Conservation (phyloP, 1,284 basidiomycete species). For the Pseudozyma tsukubaensis region DNA sequence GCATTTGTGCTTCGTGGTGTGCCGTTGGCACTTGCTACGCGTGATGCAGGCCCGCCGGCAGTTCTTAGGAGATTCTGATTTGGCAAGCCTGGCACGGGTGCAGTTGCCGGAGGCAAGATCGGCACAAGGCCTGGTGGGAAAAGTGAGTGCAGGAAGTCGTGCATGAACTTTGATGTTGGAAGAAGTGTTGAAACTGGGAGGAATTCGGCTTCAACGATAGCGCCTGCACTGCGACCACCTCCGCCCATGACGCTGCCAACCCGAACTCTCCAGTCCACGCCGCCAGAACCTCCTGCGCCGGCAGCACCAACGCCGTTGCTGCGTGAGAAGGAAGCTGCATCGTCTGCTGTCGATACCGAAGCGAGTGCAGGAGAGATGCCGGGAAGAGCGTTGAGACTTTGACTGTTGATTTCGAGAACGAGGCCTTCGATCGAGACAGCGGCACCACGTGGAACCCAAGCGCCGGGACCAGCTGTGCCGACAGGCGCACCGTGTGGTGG, state of each 20-base stretch:
- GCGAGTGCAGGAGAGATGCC: conserved; percentile 39
- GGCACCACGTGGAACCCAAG: conserved; percentile 58
- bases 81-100: background rate
- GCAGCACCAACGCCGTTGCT: background rate
- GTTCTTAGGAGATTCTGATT: conserved; percentile 5
- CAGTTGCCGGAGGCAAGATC: conserved; percentile 11
- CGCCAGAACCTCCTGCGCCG: conserved; percentile 4
- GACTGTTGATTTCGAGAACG: conserved; percentile 49
- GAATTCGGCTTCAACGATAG: conserved; percentile 52
- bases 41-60: background rate
- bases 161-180: conserved; percentile 41
- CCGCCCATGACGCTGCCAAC: conserved; percentile 52
- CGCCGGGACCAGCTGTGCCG: conserved; percentile 58
- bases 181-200: conserved; percentile 31
- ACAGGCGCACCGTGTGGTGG: conserved; percentile 56
- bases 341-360: conserved; percentile 15
- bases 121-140: conserved; percentile 38
- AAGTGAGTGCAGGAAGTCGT: conserved; percentile 34
- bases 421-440: conserved; percentile 56
- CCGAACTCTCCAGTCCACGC: conserved; percentile 45
- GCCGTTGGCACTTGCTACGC: conserved; percentile 11
- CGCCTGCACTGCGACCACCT: conserved; percentile 47
- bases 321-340: background rate
- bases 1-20: conserved; percentile 13
- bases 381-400: conserved; percentile 26